Base-by-base conservation (phyloP, 1,284 basidiomycete species). In the Gomphus sp. region DNA sequence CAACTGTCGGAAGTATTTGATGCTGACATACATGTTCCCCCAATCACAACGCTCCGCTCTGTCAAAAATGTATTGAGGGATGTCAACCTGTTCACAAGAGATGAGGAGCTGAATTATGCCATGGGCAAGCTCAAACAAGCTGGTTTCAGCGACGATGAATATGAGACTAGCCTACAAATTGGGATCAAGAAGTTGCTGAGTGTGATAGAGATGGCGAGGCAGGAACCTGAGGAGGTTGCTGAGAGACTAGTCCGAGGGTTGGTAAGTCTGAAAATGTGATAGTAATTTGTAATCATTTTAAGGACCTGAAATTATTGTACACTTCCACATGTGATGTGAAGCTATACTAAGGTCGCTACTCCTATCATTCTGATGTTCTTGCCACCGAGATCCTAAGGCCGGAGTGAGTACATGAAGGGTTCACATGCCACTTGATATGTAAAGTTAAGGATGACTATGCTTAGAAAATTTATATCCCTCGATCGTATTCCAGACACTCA, bases 101-200 rank as follows among this genome's bases (percentile, higher is more conserved):
- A 79, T 4, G 70, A 79, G 2, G 87, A 92, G 44, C 79, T 81
- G 33, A 72, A 76, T 31, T 72, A 77, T 8, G 85, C 88, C 2
- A 76, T 94, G 64, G 71, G 72, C 41, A 82, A 91, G 73, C 74
- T 98, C 28, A 73, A 79, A 31, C 82, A 90, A 60, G 90, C 92
- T 1, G 91, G 91, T 11, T 86, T 96, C 2, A 73, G 69, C 69
- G 72, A 80, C 10, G 72, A 75, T 33, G 75, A 75, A 44, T 69
- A 73, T 43, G 70, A 71, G 12, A 74, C 76, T 5, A 65, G 69
- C 22, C 44, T 95, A 66, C 85, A 88, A 64, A 87, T 99, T 57
- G 97, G 96, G 5, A 85, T 99, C 67, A 98, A 98, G 82, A 94
- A 92, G 74, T 70, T 99, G 68, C 71, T 99, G 67, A 93, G 87